phyloP scores from a whole-genome alignment of 2,329 filamentous ascomycete genomes.

The Thielaviopsis ethacetica region DNA sequence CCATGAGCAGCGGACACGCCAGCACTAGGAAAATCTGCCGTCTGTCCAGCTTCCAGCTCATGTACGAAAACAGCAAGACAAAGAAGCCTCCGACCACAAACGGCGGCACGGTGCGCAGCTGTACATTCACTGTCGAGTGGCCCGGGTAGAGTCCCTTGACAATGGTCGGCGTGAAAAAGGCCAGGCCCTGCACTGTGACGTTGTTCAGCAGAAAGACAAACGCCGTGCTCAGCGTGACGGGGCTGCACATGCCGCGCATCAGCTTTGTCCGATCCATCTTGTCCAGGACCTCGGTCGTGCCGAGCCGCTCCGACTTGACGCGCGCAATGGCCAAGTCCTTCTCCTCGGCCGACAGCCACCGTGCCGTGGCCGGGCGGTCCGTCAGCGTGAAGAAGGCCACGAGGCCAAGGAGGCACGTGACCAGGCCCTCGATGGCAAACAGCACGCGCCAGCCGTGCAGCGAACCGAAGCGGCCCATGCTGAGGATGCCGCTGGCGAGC shows the following conservation, averaged over 20 bases:
- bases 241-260: conserved; percentile 41
- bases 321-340: conserved; percentile 50
- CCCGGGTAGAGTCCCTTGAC: conserved; percentile 46
- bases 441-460: conserved; percentile 50
- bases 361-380: conserved; percentile 50
- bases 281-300: conserved; percentile 43
- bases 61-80: conserved; percentile 37
- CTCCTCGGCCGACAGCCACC: conserved; percentile 49
- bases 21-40: conserved; percentile 39
- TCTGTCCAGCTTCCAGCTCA: conserved; percentile 38
- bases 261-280: conserved; percentile 41
- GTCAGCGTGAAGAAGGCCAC: conserved; percentile 49
- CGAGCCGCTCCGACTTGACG: conserved; percentile 49
- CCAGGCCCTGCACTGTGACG: conserved; percentile 49
- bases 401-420: conserved; percentile 35
- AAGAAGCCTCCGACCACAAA: conserved; percentile 48
- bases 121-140: conserved; percentile 38
- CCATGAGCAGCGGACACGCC: conserved; percentile 39
- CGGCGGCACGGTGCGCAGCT: conserved; percentile 48
- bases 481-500: conserved; percentile 47
- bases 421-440: conserved; percentile 52
- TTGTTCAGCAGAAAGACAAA: conserved; percentile 48
- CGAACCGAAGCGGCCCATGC: conserved; percentile 38
- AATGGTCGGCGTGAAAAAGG: conserved; percentile 51
- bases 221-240: conserved; percentile 36